Base-by-base conservation (phyloP, 108 stramenopile genomes). In the Mayamaea pseudoterrestris region DNA sequence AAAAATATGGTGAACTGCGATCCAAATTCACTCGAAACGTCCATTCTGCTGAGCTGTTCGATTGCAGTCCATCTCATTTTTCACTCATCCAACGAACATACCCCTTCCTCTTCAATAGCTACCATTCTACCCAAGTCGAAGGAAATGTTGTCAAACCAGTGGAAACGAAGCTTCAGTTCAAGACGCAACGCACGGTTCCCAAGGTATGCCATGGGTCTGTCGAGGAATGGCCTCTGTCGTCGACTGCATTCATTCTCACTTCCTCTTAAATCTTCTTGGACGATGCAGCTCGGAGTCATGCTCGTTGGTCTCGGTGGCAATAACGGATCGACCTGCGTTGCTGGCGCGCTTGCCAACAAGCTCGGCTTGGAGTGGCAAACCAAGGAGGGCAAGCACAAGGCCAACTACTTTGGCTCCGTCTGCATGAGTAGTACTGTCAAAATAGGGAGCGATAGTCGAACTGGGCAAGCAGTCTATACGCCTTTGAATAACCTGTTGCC, bases 391-490 rank as follows among this genome's bases (percentile, higher is more conserved):
- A 58, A 53, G 39, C 58, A 89, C 35, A 80, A 69, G 44, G 53
- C 97, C 39, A 93, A 98, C 60, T 98, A 94, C 63, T 94, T 80
- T 71, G 97, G 97, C n/a, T 90, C 88, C 5, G 58, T 98, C 34
- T 72, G 89, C 46, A 61, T 92, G 76, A 74, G 94, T 3, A 95
- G 94, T 24, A 96, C 97, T 7, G 83, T 93, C 36, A 75, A 89
- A 23, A 65, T 98, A 13, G 97, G 95, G 14, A 74, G 83, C 31
- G 90, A 91, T 61, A 53, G 61, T 11, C 26, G 37, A 11, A 39
- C 28, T 7, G 97, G 97, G 18, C 78, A 90, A 47, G 66, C 86
- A 2, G 86, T 96, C 18, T 83, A 80, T 63, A 82, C 92, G 24
- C 94, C 94, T 44, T 73, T 98, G 61, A 67, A 61, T 23, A 82